Evolutionary conservation across 2,329 filamentous ascomycete species (phyloP).

Genomic region (Hymenoscyphus fructigenus): DNA sequence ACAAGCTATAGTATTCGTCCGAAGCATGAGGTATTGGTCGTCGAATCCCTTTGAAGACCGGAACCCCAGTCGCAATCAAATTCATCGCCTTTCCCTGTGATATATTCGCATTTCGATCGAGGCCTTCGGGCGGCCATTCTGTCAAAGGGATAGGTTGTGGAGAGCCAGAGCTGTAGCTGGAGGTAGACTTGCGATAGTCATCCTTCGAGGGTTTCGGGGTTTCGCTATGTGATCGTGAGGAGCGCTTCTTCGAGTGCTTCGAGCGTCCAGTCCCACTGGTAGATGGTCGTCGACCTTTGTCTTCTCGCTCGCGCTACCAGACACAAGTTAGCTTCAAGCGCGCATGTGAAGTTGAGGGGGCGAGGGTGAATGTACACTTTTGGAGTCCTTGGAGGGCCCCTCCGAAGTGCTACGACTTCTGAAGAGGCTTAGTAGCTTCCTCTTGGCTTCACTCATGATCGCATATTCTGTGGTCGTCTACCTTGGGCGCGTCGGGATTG

Average conservation of each 20-base stretch:
- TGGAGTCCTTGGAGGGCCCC: conserved; percentile 40
- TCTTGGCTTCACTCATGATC: conserved; percentile 33
- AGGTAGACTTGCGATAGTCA: conserved; percentile 5
- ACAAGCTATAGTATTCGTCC: conserved; percentile 56
- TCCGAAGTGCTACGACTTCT: conserved; percentile 47
- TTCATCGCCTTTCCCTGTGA: conserved; percentile 54
- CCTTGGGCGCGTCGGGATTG: background rate
- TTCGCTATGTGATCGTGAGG: conserved; percentile 10
- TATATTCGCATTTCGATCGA: conserved; percentile 50
- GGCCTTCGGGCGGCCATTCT: conserved; percentile 57
- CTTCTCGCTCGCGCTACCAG: conserved; percentile 29
- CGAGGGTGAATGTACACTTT: conserved; percentile 20
- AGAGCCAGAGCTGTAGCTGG: conserved; percentile 4
- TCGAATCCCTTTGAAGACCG: conserved; percentile 55
- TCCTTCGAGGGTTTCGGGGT: conserved; percentile 6
- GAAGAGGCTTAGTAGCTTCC: conserved; percentile 42
- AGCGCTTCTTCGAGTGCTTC: conserved; percentile 1
- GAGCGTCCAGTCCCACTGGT: background rate
- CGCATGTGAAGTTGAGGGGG: conserved; percentile 13
- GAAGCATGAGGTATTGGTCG: conserved; percentile 52
- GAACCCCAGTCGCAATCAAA: conserved; percentile 57
- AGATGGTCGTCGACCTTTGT: conserved; percentile 18
- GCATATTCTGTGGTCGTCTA: conserved; percentile 7
- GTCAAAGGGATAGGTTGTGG: conserved; percentile 38
- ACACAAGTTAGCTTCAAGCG: conserved; percentile 2